Evolutionary conservation across 257 asterid species (phyloP).

Genomic region (Salvia miltiorrhiza): DNA sequence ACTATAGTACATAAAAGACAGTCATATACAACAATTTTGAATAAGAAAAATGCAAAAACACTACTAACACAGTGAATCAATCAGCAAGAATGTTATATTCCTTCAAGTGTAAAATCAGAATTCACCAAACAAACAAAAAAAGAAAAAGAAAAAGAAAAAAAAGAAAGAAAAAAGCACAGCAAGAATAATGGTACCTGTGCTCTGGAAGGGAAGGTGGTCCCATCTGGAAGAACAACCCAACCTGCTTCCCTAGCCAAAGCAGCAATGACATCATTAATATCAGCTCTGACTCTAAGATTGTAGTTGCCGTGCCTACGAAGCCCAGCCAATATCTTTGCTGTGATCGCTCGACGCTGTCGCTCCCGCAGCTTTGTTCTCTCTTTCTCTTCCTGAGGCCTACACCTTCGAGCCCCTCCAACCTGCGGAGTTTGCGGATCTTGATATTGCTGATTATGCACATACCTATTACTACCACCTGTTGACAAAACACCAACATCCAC

Average conservation of each 20-base stretch:
- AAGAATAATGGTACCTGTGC: slow-evolving; percentile 53
- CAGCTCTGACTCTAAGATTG: slow-evolving; percentile 97
- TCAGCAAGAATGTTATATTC: slow-evolving; percentile 4
- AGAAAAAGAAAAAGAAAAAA: not conserved
- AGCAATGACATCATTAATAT: slow-evolving; percentile 92
- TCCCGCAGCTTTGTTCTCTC: slow-evolving; percentile 96
- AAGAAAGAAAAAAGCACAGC: not conserved
- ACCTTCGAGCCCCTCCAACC: slow-evolving; percentile 79
- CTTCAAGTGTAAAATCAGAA: slow-evolving; percentile 6
- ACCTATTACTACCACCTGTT: slow-evolving; percentile 45
- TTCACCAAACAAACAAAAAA: not conserved
- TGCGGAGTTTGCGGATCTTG: slow-evolving; percentile 75
- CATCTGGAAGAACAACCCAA: slow-evolving; percentile 99
- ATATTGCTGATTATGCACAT: slow-evolving; percentile 57
- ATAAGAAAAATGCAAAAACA: not conserved
- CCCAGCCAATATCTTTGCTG: slow-evolving; percentile 97
- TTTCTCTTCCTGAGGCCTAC: slow-evolving; percentile 96
- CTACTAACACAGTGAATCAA: not conserved
- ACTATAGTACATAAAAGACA: not conserved
- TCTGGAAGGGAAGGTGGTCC: slow-evolving; percentile 91
- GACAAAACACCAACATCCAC: slow-evolving; percentile 58
- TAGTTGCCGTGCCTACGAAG: slow-evolving; percentile 96
- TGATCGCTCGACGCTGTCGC: slow-evolving; percentile 93
- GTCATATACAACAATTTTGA: not conserved
- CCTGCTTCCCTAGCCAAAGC: slow-evolving; percentile 99